These are phyloP conservation scores for Triangularia verruculosa DNA, from an alignment of 2,329 filamentous ascomycete species.

Conservation along the genomic window DNA sequence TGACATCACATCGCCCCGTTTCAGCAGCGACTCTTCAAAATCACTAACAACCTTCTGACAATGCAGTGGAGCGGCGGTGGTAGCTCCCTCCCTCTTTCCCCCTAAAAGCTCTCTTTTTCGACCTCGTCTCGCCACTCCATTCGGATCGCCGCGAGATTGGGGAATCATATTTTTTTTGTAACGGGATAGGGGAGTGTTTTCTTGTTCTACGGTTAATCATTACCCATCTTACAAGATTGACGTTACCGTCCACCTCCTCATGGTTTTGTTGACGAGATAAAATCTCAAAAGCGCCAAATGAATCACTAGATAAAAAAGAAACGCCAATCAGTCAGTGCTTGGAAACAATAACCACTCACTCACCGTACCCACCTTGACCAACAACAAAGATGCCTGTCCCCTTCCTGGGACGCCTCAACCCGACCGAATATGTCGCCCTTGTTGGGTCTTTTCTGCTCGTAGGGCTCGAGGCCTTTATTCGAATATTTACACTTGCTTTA, in stretches of 20 bases:
- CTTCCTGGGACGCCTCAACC: conserved; percentile 51
- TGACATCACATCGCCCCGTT: conserved; percentile 21
- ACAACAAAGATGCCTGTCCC: conserved; percentile 52
- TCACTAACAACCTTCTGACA: not conserved
- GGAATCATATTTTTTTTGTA: not conserved
- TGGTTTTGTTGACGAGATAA: not conserved
- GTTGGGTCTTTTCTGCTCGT: conserved; percentile 81
- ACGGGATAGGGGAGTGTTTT: not conserved
- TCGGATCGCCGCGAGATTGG: not conserved
- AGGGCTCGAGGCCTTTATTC: conserved; percentile 75
- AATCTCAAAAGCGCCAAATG: not conserved
- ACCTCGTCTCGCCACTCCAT: not conserved
- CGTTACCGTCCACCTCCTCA: not conserved
- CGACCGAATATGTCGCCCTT: conserved; percentile 82
- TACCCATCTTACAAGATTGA: too few species aligned
- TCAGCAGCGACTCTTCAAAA: not conserved
- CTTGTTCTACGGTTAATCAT: too few species aligned
- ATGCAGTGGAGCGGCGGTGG: not conserved
- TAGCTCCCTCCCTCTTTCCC: too few species aligned
- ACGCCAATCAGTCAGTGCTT: conserved; percentile 9
- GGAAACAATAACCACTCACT: conserved; percentile 10
- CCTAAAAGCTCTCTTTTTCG: not conserved
- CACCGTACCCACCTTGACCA: too few species aligned
- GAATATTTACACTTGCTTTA: conserved; percentile 81
- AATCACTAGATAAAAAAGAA: conserved; percentile 15